Evolutionary conservation across 371 early-diverging fungal species (phyloP).

Genomic region (Mortierella sp.): DNA sequence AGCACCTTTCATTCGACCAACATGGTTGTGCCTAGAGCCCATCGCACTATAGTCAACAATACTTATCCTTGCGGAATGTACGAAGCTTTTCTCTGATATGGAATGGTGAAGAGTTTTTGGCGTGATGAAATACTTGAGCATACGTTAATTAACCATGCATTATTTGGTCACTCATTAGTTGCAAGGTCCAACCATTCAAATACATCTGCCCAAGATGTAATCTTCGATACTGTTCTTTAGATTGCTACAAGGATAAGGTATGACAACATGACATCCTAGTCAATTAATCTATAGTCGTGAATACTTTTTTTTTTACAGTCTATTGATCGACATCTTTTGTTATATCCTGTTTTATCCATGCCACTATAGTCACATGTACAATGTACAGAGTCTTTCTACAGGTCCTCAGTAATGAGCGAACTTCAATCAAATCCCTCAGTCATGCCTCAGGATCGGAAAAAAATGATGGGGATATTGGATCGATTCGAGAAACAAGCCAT

Average conservation of each 20-base stretch:
- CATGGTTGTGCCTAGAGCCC: conserved; percentile 39
- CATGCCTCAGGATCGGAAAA: conserved; percentile 59
- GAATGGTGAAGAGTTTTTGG: background rate
- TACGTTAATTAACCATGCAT: background rate
- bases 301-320: conserved; percentile 41
- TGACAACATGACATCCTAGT: background rate
- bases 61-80: conserved; percentile 51
- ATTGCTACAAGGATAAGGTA: conserved; percentile 75
- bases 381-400: conserved; percentile 80
- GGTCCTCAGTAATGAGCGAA: conserved; percentile 69
- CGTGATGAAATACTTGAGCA: background rate
- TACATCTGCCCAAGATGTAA: conserved; percentile 83
- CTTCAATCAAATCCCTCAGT: conserved; percentile 61
- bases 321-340: too few species aligned
- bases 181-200: conserved; percentile 65
- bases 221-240: conserved; percentile 74
- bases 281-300: background rate
- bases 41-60: conserved; percentile 32
- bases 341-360: background rate
- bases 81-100: background rate
- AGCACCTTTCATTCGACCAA: background rate
- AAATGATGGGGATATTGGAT: conserved; percentile 68
- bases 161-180: conserved; percentile 56
- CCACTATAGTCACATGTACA: conserved; percentile 49
- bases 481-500: conserved; percentile 64